phyloP scores from a whole-genome alignment of 192 early-diverging fungal species.

The Backusella morwellensis region DNA sequence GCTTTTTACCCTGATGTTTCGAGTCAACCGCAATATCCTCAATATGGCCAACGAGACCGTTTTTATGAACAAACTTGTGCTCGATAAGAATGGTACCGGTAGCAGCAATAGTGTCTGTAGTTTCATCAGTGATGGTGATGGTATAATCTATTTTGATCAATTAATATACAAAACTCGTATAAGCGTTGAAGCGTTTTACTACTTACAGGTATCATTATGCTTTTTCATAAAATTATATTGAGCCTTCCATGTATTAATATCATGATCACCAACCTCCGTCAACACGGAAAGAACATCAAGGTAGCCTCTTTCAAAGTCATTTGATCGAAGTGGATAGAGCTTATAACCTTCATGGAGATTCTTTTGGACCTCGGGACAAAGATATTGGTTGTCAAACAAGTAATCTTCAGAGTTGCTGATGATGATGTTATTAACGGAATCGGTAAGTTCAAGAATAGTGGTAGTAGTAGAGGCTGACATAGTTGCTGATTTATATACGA shows the following conservation, averaged over 20 bases:
- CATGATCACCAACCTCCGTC: slow-evolving; percentile 69
- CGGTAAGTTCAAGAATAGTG: background rate
- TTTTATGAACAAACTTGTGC: slow-evolving; percentile 79
- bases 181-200: background rate
- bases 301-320: slow-evolving; percentile 77
- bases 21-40: slow-evolving; percentile 68
- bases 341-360: background rate
- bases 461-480: background rate
- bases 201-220: slow-evolving; percentile 69
- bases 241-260: slow-evolving; percentile 68
- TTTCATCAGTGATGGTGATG: slow-evolving; percentile 72
- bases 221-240: slow-evolving; percentile 67
- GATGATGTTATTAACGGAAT: background rate
- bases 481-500: background rate
- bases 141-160: slow-evolving; percentile 48
- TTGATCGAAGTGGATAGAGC: slow-evolving; percentile 58
- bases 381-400: background rate
- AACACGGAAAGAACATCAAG: slow-evolving; percentile 59
- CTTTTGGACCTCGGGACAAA: background rate
- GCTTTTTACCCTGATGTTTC: slow-evolving; percentile 57
- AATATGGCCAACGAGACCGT: slow-evolving; percentile 79
- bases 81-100: slow-evolving; percentile 81
- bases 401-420: background rate
- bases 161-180: background rate
- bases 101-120: slow-evolving; percentile 62